phyloP scores from a whole-genome alignment of 2,329 filamentous ascomycete genomes.

The Trichoderma sp. region DNA sequence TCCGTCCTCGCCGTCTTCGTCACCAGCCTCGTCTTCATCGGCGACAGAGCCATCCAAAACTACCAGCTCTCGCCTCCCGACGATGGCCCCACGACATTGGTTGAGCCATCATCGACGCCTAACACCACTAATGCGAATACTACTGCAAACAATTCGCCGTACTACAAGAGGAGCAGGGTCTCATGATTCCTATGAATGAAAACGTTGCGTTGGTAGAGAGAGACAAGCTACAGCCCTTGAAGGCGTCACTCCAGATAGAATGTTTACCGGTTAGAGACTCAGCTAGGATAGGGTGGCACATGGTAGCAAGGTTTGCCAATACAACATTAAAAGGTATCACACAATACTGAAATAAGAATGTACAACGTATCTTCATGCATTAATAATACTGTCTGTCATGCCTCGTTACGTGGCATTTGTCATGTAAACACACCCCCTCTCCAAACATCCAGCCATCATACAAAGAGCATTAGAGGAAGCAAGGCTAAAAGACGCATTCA shows the following conservation, averaged over 20 bases:
- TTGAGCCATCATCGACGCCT: neutral
- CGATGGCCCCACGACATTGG: neutral
- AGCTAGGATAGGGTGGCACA: neutral
- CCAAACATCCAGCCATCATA: slow-evolving; percentile 6
- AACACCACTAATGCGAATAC: neutral
- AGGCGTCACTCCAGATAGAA: neutral
- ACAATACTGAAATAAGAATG: neutral
- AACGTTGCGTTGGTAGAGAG: neutral
- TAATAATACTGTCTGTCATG: slow-evolving; percentile 5
- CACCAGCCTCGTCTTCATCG: slow-evolving; percentile 24
- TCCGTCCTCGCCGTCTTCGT: slow-evolving; percentile 25
- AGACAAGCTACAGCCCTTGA: neutral
- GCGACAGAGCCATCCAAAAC: neutral
- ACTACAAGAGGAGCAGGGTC: neutral
- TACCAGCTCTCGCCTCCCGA: neutral
- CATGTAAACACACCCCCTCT: slow-evolving; percentile 1
- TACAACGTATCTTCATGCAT: slow-evolving; percentile 15
- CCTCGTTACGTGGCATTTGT: slow-evolving; percentile 9
- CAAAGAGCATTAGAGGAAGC: slow-evolving; percentile 5
- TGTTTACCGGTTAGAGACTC: neutral
- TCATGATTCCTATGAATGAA: neutral
- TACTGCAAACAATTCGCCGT: neutral
- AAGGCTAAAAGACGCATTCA: neutral
- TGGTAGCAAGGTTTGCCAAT: neutral
- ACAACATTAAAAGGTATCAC: neutral